Conservation (phyloP, 768 basidiomycete species). For the Termitomyces sp. region DNA sequence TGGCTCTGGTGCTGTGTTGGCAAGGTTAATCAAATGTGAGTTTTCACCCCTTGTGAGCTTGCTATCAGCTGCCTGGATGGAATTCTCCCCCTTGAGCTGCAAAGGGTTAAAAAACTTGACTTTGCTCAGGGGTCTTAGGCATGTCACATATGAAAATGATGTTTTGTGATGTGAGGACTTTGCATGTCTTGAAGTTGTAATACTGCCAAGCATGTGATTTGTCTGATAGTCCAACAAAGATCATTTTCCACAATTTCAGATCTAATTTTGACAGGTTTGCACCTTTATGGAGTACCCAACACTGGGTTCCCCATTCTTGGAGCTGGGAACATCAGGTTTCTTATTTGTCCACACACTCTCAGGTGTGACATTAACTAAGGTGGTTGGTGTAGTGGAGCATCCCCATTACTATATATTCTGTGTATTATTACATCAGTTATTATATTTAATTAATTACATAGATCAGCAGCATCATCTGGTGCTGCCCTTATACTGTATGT, state of each 20-base stretch:
- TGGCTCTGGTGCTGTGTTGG: too few species aligned
- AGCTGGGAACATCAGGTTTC: too few species aligned
- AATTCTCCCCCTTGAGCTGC: slow-evolving; percentile 6
- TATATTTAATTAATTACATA: too few species aligned
- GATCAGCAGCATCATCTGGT: too few species aligned
- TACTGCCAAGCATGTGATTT: slow-evolving; percentile 7
- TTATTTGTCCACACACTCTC: too few species aligned
- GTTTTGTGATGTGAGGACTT: slow-evolving; percentile 4
- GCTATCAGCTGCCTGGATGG: neutral
- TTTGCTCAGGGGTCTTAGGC: neutral
- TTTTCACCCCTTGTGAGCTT: slow-evolving; percentile 4
- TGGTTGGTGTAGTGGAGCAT: too few species aligned
- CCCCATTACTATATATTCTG: too few species aligned
- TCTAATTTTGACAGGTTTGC: slow-evolving; percentile 5
- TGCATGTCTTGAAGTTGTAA: neutral
- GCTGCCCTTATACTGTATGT: too few species aligned
- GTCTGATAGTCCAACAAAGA: slow-evolving; percentile 3
- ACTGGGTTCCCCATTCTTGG: too few species aligned
- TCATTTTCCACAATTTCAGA: neutral
- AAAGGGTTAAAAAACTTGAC: neutral
- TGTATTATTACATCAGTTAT: too few species aligned
- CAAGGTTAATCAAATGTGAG: slow-evolving; percentile 8
- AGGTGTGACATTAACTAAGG: too few species aligned
- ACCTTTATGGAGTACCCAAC: neutral
- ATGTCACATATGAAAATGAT: neutral